phyloP scores from a whole-genome alignment of 2,329 filamentous ascomycete species.

The Bretziella fagacearum region DNA sequence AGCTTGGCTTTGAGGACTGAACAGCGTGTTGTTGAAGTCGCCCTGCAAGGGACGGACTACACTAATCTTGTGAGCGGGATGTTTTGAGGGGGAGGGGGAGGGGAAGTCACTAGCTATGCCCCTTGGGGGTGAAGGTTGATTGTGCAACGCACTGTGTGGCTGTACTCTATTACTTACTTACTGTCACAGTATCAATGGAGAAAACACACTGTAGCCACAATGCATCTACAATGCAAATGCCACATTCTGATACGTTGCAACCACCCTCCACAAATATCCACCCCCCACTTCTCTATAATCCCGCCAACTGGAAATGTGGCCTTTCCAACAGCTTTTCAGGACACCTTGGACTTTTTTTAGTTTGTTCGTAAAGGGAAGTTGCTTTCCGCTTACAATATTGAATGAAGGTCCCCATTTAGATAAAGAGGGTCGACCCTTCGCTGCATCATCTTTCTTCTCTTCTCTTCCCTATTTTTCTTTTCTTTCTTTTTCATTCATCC shows the following conservation, averaged over 20 bases:
- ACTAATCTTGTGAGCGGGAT: neutral
- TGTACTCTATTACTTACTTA: neutral
- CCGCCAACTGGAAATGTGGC: slow-evolving; percentile 30
- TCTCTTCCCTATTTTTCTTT: slow-evolving; percentile 17
- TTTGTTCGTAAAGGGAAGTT: neutral
- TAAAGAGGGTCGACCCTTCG: slow-evolving; percentile 16
- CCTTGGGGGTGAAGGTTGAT: neutral
- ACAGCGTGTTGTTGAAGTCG: slow-evolving; percentile 4
- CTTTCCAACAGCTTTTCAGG: slow-evolving; percentile 20
- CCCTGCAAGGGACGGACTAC: slow-evolving; percentile 7
- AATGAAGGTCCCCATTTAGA: neutral
- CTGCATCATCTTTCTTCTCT: slow-evolving; percentile 18
- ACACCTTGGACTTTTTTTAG: slow-evolving; percentile 16
- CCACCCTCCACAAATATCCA: slow-evolving; percentile 2
- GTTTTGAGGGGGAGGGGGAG: neutral
- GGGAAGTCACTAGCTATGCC: neutral
- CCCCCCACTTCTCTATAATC: slow-evolving; percentile 4
- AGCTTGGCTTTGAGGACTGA: neutral
- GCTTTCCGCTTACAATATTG: neutral
- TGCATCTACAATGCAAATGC: neutral
- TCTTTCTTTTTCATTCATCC: slow-evolving; percentile 15
- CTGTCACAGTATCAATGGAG: neutral
- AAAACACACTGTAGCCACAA: neutral
- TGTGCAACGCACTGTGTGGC: neutral
- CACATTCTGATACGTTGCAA: neutral